Conservation (phyloP, 441 rosid species). For the Euphorbia corollata region DNA sequence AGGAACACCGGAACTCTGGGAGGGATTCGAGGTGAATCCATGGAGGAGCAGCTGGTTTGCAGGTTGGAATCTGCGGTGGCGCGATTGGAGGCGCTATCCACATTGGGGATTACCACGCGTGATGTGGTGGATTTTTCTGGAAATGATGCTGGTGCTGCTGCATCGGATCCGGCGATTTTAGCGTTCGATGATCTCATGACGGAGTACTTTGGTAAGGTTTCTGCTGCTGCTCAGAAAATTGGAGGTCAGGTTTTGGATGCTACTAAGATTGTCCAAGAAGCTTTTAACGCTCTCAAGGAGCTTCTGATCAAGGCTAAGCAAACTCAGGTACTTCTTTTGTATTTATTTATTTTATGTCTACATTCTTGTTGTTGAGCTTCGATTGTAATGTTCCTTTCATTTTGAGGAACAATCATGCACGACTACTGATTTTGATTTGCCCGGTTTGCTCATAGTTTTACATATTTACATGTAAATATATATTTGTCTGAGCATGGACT, state of each 20-base stretch:
- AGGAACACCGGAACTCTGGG: no score
- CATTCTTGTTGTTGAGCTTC: neutral
- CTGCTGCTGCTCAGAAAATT: slow-evolving; percentile 66
- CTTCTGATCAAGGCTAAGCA: slow-evolving; percentile 61
- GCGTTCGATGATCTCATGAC: slow-evolving; percentile 66
- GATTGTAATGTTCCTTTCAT: neutral
- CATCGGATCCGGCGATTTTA: slow-evolving; percentile 60
- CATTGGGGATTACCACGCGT: no score
- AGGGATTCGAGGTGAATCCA: no score
- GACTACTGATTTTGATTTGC: neutral
- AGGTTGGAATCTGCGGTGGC: slow-evolving; percentile 20
- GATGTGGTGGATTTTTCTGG: slow-evolving; percentile 15
- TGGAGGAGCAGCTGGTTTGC: no score
- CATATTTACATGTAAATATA: neutral
- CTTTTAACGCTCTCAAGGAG: slow-evolving; percentile 56
- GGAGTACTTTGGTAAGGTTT: slow-evolving; percentile 48
- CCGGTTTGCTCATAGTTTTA: neutral
- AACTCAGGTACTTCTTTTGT: slow-evolving; percentile 36
- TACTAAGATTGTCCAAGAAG: slow-evolving; percentile 56
- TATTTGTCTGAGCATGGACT: neutral
- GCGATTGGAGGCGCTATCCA: slow-evolving; percentile 33
- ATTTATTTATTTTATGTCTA: no score
- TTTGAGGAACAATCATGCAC: neutral
- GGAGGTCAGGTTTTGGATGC: slow-evolving; percentile 79
- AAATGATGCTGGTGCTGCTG: slow-evolving; percentile 14